phyloP scores from a whole-genome alignment of 805 yeast genomes.

The Lachancea lanzarotensis region DNA sequence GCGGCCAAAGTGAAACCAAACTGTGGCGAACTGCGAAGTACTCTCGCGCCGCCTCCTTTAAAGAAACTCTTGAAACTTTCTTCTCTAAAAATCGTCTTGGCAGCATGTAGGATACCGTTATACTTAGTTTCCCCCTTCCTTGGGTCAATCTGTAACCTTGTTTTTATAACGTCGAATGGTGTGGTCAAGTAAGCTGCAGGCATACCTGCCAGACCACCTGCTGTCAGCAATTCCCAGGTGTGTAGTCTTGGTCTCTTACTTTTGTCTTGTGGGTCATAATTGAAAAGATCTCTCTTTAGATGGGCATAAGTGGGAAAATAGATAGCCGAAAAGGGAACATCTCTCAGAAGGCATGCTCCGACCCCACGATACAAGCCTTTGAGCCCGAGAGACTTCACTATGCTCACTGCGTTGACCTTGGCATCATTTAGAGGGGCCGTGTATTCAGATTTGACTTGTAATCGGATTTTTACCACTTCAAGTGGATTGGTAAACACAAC shows the following conservation, averaged over 20 bases:
- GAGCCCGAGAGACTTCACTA: conserved; percentile 73
- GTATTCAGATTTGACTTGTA: conserved; percentile 85
- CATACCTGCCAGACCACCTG: conserved; percentile 96
- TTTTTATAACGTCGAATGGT: conserved; percentile 94
- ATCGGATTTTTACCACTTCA: conserved; percentile 89
- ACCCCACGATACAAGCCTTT: conserved; percentile 89
- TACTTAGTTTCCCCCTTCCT: conserved; percentile 72
- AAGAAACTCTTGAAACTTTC: conserved; percentile 85
- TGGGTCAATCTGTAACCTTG: conserved; percentile 83
- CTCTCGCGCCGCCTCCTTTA: conserved; percentile 95
- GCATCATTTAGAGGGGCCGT: conserved; percentile 35
- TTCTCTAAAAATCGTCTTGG: conserved; percentile 61
- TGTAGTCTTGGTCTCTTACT: conserved; percentile 53
- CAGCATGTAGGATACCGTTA: conserved; percentile 72
- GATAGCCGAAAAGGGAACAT: conserved; percentile 93
- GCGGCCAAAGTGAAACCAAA: conserved; percentile 98
- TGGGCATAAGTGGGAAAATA: conserved; percentile 97
- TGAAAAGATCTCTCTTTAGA: conserved; percentile 72
- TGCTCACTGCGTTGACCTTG: conserved; percentile 42
- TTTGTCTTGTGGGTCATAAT: conserved; percentile 68
- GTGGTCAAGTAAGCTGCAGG: conserved; percentile 97
- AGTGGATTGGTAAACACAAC: conserved; percentile 93
- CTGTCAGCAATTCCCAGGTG: conserved; percentile 74
- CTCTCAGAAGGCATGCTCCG: conserved; percentile 83
- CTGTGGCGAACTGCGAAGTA: conserved; percentile 92